Percentiles rank a stretch among this genome's conserved stretches.
phyloP scores from a whole-genome alignment of 148 eudicot genomes.

The Linanthus parryae region DNA sequence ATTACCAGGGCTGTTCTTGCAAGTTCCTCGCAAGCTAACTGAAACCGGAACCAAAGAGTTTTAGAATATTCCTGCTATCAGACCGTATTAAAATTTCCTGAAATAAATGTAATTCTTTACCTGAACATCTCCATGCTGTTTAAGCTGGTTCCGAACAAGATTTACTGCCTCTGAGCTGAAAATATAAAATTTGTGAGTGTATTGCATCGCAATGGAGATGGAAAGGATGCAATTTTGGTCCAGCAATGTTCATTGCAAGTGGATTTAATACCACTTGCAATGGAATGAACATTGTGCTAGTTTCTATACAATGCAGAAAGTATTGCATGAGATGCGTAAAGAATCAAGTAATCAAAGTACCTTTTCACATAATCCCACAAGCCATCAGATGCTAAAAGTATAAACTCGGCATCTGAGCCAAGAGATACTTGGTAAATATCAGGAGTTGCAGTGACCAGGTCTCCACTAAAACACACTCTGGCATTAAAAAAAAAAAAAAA shows the following conservation, averaged over 20 bases:
- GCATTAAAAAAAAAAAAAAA: slow-evolving; percentile 5
- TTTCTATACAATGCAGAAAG: too few relatives aligned
- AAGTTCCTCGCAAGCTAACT: slow-evolving; percentile 84
- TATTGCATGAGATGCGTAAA: too few relatives aligned
- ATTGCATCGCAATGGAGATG: too few relatives aligned
- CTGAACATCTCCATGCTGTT: slow-evolving; percentile 88
- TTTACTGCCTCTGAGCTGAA: slow-evolving; percentile 76
- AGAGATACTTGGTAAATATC: slow-evolving; percentile 64
- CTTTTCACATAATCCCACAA: slow-evolving; percentile 94
- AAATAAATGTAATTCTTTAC: slow-evolving; percentile 23
- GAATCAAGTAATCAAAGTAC: slow-evolving; percentile 36
- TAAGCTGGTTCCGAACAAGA: slow-evolving; percentile 69
- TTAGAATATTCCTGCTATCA: not conserved
- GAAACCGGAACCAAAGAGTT: slow-evolving; percentile 15
- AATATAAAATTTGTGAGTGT: too few relatives aligned
- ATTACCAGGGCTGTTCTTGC: slow-evolving; percentile 79
- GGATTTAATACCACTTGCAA: too few relatives aligned
- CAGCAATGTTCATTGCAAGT: too few relatives aligned
- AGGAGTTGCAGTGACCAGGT: slow-evolving; percentile 71
- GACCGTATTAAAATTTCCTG: not conserved
- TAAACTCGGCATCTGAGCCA: slow-evolving; percentile 71
- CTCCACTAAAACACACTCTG: slow-evolving; percentile 65
- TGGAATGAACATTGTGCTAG: too few relatives aligned
- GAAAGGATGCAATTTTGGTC: too few relatives aligned
- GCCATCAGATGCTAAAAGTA: slow-evolving; percentile 90